Percentiles rank a stretch among this genome's conserved stretches.
phyloP scores from a whole-genome alignment of 352 stramenopile genomes.

The Globisporangium emineosum region DNA sequence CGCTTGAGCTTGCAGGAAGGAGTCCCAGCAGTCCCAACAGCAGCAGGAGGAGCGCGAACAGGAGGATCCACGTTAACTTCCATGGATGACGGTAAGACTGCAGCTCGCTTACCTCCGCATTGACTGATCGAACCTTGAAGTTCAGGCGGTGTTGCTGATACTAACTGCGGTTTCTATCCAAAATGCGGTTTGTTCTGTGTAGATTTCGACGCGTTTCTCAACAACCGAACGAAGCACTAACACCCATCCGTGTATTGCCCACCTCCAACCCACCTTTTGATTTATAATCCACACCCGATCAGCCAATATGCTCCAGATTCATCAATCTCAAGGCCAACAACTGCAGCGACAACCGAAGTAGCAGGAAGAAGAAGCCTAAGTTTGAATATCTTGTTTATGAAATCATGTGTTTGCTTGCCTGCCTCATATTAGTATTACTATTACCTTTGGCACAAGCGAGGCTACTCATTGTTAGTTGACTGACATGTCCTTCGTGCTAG shows the following conservation, averaged over 20 bases:
- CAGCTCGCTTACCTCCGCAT: not conserved
- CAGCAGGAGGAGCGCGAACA: conserved; percentile 5
- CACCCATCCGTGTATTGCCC: not conserved
- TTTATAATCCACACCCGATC: conserved; percentile 10
- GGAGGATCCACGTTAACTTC: conserved; percentile 31
- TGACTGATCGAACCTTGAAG: not conserved
- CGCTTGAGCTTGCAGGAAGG: conserved; percentile 30
- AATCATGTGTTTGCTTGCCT: not conserved
- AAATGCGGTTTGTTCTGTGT: not conserved
- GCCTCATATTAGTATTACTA: conserved; percentile 1
- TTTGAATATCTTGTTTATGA: conserved; percentile 1
- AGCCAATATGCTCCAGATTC: not conserved
- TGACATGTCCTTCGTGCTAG: conserved; percentile 70
- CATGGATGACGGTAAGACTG: conserved; percentile 38
- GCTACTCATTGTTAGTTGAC: conserved; percentile 30
- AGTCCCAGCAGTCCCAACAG: not conserved
- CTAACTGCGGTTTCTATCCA: not conserved
- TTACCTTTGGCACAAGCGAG: not conserved
- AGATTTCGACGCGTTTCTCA: conserved; percentile 56
- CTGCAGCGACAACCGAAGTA: not conserved
- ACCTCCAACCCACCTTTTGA: not conserved
- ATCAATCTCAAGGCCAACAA: not conserved
- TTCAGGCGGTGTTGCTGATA: not conserved
- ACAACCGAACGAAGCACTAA: conserved; percentile 26
- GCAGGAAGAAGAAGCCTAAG: not conserved